A percentile compares a stretch with the other conserved stretches of the same genome.
Evolutionary conservation across 495 filamentous ascomycete genomes (phyloP).

Genomic region (Extremus antarcticus): DNA sequence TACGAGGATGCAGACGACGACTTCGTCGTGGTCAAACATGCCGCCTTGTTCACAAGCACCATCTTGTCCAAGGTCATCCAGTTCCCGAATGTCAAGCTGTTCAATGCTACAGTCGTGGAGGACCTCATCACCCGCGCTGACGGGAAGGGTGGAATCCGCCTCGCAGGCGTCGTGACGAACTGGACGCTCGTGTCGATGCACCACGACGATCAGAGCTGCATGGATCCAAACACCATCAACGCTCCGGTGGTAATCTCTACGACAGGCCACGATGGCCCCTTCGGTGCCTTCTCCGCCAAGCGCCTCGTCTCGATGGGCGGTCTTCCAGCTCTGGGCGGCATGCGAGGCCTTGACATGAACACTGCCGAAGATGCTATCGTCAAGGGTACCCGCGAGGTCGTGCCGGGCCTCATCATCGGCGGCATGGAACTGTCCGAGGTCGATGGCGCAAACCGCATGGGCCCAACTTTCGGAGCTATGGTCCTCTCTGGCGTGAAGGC

Average conservation of each 20-base stretch:
- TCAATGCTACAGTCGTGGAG: conserved; percentile 86
- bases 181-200: conserved; percentile 87
- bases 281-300: conserved; percentile 82
- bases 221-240: conserved; percentile 95
- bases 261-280: conserved; percentile 79
- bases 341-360: conserved; percentile 88
- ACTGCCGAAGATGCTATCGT: conserved; percentile 82
- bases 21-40: conserved; percentile 88
- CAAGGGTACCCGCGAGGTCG: conserved; percentile 75
- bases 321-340: conserved; percentile 73
- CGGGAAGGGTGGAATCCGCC: conserved; percentile 43
- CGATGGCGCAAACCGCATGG: conserved; percentile 38
- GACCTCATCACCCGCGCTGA: conserved; percentile 68
- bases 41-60: conserved; percentile 80
- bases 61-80: conserved; percentile 66
- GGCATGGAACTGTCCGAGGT: conserved; percentile 90
- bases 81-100: conserved; percentile 87
- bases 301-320: conserved; percentile 70
- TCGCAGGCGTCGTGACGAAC: conserved; percentile 87
- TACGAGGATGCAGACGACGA: conserved; percentile 25
- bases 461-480: conserved; percentile 71
- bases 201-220: conserved; percentile 58
- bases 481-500: conserved; percentile 75
- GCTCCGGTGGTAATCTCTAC: conserved; percentile 75
- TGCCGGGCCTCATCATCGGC: conserved; percentile 78